These are phyloP conservation scores for Xerocomus brunneocitrinus DNA, from an alignment of 768 basidiomycete genomes.

Conservation along the genomic window DNA sequence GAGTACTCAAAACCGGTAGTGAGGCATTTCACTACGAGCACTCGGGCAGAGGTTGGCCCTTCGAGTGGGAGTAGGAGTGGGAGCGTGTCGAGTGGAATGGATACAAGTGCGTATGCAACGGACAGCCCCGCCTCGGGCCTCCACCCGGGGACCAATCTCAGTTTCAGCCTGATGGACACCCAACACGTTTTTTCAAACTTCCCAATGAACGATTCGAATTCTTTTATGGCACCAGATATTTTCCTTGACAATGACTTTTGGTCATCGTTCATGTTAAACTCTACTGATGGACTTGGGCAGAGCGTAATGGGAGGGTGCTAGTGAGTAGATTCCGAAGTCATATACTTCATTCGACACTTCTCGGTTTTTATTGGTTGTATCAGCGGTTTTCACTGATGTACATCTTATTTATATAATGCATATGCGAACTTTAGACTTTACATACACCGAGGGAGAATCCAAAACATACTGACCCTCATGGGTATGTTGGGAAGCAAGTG, in stretches of 20 bases:
- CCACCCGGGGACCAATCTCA: not conserved
- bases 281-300: conserved; percentile 22
- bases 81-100: conserved; percentile 15
- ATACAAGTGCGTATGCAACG: conserved; percentile 9
- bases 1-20: conserved; percentile 17
- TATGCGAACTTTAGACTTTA: conserved; percentile 1
- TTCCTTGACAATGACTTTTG: conserved; percentile 43
- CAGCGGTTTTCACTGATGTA: not conserved
- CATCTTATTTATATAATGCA: conserved; percentile 5
- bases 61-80: conserved; percentile 12
- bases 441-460: not conserved
- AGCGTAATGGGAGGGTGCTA: conserved; percentile 8
- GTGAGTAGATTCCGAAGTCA: not conserved
- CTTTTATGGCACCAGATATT: conserved; percentile 35
- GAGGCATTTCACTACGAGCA: conserved; percentile 19
- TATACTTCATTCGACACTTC: not conserved
- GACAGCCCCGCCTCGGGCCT: conserved; percentile 3
- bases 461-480: not conserved
- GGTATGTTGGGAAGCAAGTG: not conserved
- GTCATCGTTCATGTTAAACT: conserved; percentile 38
- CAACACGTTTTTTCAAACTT: conserved; percentile 21
- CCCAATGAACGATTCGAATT: conserved; percentile 26
- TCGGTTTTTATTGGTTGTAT: not conserved
- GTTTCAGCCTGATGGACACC: conserved; percentile 9
- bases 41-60: conserved; percentile 16